Percentiles rank a stretch among this genome's conserved stretches.
Evolutionary conservation across 164 flowering plant genomes (phyloP).

Genomic region (Paratinospora sagittata): DNA sequence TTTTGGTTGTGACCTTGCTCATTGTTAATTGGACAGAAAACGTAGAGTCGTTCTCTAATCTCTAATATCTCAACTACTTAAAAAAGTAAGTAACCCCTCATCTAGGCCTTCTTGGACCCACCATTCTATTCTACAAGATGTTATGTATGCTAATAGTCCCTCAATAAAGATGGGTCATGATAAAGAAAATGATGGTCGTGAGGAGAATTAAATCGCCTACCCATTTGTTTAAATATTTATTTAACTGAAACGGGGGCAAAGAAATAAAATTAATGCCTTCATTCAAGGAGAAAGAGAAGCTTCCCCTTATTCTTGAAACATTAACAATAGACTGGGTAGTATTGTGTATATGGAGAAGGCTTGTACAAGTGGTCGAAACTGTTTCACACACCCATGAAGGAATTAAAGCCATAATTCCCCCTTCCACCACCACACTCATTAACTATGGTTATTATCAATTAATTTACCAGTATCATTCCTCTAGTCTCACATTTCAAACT

Average conservation of each 20-base stretch:
- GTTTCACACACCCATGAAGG: neutral
- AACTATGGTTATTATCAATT: neutral
- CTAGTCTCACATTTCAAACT: neutral
- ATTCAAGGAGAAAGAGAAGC: conserved; percentile 1
- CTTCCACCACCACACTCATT: neutral
- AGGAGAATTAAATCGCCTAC: neutral
- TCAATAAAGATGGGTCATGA: neutral
- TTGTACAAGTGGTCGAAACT: conserved; percentile 6
- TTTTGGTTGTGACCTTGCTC: too few relatives aligned
- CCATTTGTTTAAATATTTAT: neutral
- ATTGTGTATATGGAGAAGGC: neutral
- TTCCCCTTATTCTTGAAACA: neutral
- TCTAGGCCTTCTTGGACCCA: neutral
- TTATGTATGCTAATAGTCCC: neutral
- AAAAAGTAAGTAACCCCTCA: neutral
- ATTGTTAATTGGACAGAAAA: neutral
- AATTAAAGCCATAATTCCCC: too few relatives aligned
- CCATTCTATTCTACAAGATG: neutral
- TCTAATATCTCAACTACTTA: neutral
- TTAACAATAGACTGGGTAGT: neutral
- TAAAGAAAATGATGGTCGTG: neutral
- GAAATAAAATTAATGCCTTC: conserved; percentile 1
- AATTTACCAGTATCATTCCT: neutral
- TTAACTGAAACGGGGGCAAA: neutral
- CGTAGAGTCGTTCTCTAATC: neutral